These are phyloP conservation scores for Cladophialophora exuberans DNA, from an alignment of 2,329 filamentous ascomycete species.

Conservation along the genomic window DNA sequence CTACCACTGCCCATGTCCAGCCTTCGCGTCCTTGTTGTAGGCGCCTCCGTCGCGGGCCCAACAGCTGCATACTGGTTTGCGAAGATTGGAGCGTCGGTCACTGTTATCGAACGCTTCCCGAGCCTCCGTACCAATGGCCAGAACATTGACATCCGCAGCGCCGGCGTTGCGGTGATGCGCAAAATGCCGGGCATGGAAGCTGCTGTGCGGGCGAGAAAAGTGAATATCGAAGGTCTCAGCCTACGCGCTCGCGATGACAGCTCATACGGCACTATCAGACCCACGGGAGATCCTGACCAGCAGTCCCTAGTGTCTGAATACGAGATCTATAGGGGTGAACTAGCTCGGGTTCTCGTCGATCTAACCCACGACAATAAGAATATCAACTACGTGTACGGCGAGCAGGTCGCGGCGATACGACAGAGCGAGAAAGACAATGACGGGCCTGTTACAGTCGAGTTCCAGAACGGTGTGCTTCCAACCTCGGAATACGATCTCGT, in stretches of 20 bases:
- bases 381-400: constrained; percentile 41
- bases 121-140: constrained; percentile 53
- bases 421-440: constrained; percentile 26
- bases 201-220: constrained; percentile 42
- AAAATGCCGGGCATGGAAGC: constrained; percentile 56
- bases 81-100: constrained; percentile 42
- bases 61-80: constrained; percentile 57
- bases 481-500: constrained; percentile 54
- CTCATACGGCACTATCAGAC: constrained; percentile 46
- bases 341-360: constrained; percentile 57
- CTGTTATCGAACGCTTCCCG: constrained; percentile 47
- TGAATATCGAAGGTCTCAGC: constrained; percentile 54
- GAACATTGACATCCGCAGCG: constrained; percentile 59
- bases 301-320: constrained; percentile 57
- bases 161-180: constrained; percentile 56
- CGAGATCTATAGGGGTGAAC: constrained; percentile 63
- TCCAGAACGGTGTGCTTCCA: constrained; percentile 46
- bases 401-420: constrained; percentile 30
- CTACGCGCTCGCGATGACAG: constrained; percentile 49
- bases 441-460: constrained; percentile 41
- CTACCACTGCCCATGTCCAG: constrained; percentile 19
- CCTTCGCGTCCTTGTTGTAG: constrained; percentile 54
- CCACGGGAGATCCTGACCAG: constrained; percentile 40
- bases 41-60: constrained; percentile 46
- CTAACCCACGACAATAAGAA: constrained; percentile 13